Base-by-base conservation (phyloP, 441 rosid species). In the Croton setiger region DNA sequence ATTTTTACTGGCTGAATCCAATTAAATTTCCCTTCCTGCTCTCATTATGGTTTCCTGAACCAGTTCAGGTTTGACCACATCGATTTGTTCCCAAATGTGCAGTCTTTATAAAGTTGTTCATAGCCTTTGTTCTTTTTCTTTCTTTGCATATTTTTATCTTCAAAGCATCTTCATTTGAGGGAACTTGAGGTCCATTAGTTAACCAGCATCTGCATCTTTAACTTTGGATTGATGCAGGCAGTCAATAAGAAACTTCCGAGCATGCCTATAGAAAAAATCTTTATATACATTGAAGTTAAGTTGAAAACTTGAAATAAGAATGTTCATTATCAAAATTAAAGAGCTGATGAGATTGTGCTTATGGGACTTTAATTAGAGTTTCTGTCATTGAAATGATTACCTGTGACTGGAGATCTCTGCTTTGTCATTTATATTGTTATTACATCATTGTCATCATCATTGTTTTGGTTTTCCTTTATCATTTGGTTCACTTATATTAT, bases 61-160 rank as follows among this genome's bases (percentile, higher is more conserved):
- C 69, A n/a, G 18, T 70, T 72, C 77, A 57, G 56, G 70, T 75
- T 76, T 69, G 69, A 64, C 66, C 41, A 37, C 73, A 53, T 74
- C 41, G 72, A 59, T 31, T 56, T 47, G 61, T 52, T 39, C 66
- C 45, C 61, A 62, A 59, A 59, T 51, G 13, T 67, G 21, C 56
- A 63, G 73, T 76, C 82, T 73, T 74, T 75, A 62, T 69, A 69
- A 68, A 69, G 73, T 61, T 73, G 33, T 52, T 62, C 18, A 33
- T 51, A 59, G 67, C 67, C 57, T 69, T 73, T 76, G 62, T 75
- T 77, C 66, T 61, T 76, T 72, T 75, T 70, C 59, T 48, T 69
- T 74, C 74, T 73, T 65, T 68, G 56, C 52, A 72, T 39, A 66
- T 68, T 69, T 72, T 1, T 44, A 41, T 69, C 27, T 54, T 65